These are phyloP conservation scores for Beta lomatogona DNA, from an alignment of 179 eudicot species.

Conservation along the genomic window DNA sequence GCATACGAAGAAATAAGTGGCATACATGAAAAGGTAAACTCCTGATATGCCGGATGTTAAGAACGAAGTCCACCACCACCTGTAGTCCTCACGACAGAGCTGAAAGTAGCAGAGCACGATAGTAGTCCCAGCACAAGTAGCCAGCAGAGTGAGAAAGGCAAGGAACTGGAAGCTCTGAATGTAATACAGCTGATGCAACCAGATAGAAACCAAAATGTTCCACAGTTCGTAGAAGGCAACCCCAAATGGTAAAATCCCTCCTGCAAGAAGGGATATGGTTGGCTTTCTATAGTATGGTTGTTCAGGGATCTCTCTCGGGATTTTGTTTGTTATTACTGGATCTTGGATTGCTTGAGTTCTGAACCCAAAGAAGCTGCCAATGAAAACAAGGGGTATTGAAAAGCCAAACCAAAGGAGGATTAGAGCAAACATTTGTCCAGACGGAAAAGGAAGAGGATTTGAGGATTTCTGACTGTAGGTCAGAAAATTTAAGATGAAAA, in stretches of 20 bases:
- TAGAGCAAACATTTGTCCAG: conserved; percentile 32
- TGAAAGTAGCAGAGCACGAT: conserved; percentile 41
- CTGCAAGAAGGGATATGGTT: conserved; percentile 20
- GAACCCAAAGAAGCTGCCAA: conserved; percentile 36
- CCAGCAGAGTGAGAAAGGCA: conserved; percentile 22
- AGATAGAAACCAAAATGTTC: conserved; percentile 31
- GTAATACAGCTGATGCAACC: conserved; percentile 39
- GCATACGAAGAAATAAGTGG: conserved; percentile 30
- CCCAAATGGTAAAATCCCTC: conserved; percentile 35
- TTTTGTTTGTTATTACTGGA: conserved; percentile 32
- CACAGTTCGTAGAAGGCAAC: conserved; percentile 32
- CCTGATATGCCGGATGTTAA: conserved; percentile 37
- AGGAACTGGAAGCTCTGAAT: conserved; percentile 33
- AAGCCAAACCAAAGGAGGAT: conserved; percentile 32
- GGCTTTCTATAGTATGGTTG: conserved; percentile 32
- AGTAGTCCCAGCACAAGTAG: conserved; percentile 33
- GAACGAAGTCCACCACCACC: conserved; percentile 46
- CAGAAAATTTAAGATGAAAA: conserved; percentile 30
- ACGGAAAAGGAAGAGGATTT: conserved; percentile 25
- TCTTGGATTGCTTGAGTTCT: conserved; percentile 21
- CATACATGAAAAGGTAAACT: conserved; percentile 35
- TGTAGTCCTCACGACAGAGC: conserved; percentile 40
- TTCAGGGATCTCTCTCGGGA: conserved; percentile 35
- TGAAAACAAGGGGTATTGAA: conserved; percentile 35
- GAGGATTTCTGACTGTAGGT: conserved; percentile 34